Evolutionary conservation across 2,329 filamentous ascomycete genomes (phyloP).

Genomic region (Stagonosporopsis cucurbitacearum): DNA sequence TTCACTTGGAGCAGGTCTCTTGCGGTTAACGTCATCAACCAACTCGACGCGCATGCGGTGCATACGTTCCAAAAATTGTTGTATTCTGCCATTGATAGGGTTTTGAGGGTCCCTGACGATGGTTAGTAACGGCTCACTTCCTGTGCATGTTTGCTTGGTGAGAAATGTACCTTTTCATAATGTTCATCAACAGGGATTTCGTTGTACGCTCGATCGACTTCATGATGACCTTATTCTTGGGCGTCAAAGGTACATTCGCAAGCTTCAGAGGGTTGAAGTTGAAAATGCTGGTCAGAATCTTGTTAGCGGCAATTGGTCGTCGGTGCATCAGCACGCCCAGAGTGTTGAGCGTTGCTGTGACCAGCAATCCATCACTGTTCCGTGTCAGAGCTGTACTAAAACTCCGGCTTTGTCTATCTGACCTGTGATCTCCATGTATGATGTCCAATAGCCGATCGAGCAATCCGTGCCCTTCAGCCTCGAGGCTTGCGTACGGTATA

Average conservation of each 20-base stretch:
- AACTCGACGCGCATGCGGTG: constrained; percentile 79
- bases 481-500: constrained; percentile 79
- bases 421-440: constrained; percentile 87
- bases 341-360: constrained; percentile 91
- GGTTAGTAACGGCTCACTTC: constrained; percentile 1
- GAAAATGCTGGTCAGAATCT: constrained; percentile 83
- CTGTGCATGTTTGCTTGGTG: constrained; percentile 3
- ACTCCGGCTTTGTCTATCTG: constrained; percentile 47
- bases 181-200: constrained; percentile 80
- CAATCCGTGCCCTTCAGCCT: constrained; percentile 90
- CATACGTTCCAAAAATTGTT: constrained; percentile 84
- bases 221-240: constrained; percentile 79
- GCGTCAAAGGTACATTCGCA: constrained; percentile 76
- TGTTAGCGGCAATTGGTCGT: constrained; percentile 79
- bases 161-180: constrained; percentile 72
- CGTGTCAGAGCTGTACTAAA: constrained; percentile 33
- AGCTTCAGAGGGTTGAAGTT: constrained; percentile 91
- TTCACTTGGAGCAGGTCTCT: constrained; percentile 74
- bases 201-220: constrained; percentile 96
- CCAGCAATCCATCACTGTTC: constrained; percentile 78
- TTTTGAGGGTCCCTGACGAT: constrained; percentile 75
- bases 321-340: constrained; percentile 82
- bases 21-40: constrained; percentile 79
- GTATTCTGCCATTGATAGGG: constrained; percentile 76
- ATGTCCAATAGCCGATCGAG: constrained; percentile 85